Evolutionary conservation across 805 yeast species (phyloP), one percentile per base, ranked within the genome.

Genomic region (Suhomyces xylopsoci): DNA sequence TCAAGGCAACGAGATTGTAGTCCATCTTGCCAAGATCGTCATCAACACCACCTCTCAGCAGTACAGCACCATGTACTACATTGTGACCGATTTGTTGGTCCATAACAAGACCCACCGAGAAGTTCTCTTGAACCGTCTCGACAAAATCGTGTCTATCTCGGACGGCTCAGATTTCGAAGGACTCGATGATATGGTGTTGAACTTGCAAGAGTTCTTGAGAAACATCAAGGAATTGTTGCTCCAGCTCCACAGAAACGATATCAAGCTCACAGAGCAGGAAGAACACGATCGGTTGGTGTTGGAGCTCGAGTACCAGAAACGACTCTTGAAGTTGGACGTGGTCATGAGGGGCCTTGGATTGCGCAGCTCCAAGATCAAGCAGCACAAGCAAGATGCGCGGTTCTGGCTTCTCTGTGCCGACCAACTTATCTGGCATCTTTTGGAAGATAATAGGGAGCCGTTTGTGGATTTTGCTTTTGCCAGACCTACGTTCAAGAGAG

Each of bases 391-490:
- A 12, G 62, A 58, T n/a, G 46, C 67, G 7, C 54, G 62, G 19
- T 50, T 57, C 22, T 67, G 70, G 68, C 57, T 55, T 32, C 62
- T 71, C 20, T 50, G 61, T 24, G 83, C 92, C 0, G 91, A 86
- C 58, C 86, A 87, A 54, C 75, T 90, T 42, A 81, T 84, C 42
- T 73, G 90, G 67, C 93, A 88, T 61, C 72, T 92, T 64, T 70
- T 90, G 53, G 83, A 82, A 51, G 81, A 81, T 9, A 67, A 78
- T 7, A 70, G 88, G 22, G 63, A 73, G 14, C 89, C 93, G 9
- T 83, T 92, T 59, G 66, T 90, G 49, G 93, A 87, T 58, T 72
- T 90, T 51, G 84, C 86, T 0, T 62, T 92, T 12, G 84, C 85
- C 0, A 77, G 80, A 30, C 80, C 88, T 2, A 73, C 72, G 26